A percentile compares a stretch with the other conserved stretches of the same genome.
phyloP scores from a whole-genome alignment of 768 basidiomycete species.

The Tylopilus plumbeoviolaceoides region DNA sequence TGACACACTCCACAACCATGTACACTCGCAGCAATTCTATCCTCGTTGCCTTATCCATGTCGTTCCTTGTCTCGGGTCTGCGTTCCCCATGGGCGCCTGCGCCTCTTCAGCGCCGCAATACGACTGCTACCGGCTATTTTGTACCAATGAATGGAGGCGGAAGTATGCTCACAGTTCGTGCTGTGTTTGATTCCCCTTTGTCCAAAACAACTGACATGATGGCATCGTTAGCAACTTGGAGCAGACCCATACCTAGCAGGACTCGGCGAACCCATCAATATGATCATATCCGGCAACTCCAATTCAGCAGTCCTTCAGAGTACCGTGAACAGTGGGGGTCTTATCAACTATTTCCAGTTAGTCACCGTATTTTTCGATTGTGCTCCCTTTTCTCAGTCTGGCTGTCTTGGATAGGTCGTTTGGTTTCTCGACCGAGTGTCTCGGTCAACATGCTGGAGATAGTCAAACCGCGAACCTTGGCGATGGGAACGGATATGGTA shows the following conservation, averaged over 20 bases:
- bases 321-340: constrained; percentile 58
- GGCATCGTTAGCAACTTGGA: constrained; percentile 42
- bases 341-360: constrained; percentile 79
- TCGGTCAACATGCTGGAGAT: constrained; percentile 74
- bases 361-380: constrained; percentile 25
- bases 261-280: constrained; percentile 84
- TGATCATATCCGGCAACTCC: constrained; percentile 74
- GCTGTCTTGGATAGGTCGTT: constrained; percentile 44
- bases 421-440: constrained; percentile 71
- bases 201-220: neutral
- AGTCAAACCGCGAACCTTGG: constrained; percentile 76
- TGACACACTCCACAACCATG: constrained; percentile 6
- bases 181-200: neutral
- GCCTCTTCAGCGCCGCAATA: constrained; percentile 17
- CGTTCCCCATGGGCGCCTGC: neutral
- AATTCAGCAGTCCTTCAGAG: constrained; percentile 65
- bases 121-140: constrained; percentile 50
- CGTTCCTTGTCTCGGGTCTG: constrained; percentile 4
- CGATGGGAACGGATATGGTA: constrained; percentile 72
- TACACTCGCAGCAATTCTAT: neutral
- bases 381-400: neutral
- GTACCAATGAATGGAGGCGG: constrained; percentile 57
- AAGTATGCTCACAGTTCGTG: constrained; percentile 64
- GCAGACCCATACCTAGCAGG: constrained; percentile 60
- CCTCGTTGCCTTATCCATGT: constrained; percentile 5